These are phyloP conservation scores for Stropharia rugosoannulata DNA, from an alignment of 768 basidiomycete genomes.

Conservation along the genomic window DNA sequence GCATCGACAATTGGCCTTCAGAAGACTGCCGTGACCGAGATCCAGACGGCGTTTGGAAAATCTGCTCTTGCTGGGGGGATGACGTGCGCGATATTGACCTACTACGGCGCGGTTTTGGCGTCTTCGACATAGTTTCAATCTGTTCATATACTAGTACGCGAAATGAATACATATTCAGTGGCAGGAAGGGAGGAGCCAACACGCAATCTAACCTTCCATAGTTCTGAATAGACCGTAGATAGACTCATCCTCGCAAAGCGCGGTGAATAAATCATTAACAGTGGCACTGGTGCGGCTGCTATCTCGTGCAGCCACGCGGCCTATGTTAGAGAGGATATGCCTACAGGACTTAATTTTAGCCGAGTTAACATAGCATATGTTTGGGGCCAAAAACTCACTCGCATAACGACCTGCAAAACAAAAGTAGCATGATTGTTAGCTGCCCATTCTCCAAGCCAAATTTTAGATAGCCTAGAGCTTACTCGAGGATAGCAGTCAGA, in stretches of 20 bases:
- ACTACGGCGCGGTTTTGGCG: constrained; percentile 58
- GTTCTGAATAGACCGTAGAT: constrained; percentile 83
- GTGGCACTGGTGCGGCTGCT: constrained; percentile 77
- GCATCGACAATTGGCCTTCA: constrained; percentile 33
- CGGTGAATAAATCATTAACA: constrained; percentile 80
- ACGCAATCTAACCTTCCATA: constrained; percentile 67
- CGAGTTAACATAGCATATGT: constrained; percentile 6
- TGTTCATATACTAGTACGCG: constrained; percentile 66
- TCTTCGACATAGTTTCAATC: constrained; percentile 66
- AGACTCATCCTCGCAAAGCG: constrained; percentile 87
- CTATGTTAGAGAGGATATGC: constrained; percentile 82
- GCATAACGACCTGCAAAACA: constrained; percentile 70
- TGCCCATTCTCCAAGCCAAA: neutral
- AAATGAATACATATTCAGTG: constrained; percentile 10
- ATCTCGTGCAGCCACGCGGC: constrained; percentile 82
- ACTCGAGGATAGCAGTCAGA: constrained; percentile 93
- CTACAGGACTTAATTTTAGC: constrained; percentile 35
- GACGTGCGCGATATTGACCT: constrained; percentile 57
- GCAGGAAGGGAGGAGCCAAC: constrained; percentile 17
- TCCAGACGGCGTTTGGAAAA: constrained; percentile 30
- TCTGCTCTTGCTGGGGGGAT: constrained; percentile 43
- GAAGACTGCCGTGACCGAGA: constrained; percentile 37
- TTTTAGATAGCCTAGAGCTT: constrained; percentile 34
- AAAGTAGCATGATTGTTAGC: constrained; percentile 24
- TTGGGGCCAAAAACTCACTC: constrained; percentile 54